phyloP scores from a whole-genome alignment of 192 early-diverging fungal genomes.

The Chytriomyces sp. region DNA sequence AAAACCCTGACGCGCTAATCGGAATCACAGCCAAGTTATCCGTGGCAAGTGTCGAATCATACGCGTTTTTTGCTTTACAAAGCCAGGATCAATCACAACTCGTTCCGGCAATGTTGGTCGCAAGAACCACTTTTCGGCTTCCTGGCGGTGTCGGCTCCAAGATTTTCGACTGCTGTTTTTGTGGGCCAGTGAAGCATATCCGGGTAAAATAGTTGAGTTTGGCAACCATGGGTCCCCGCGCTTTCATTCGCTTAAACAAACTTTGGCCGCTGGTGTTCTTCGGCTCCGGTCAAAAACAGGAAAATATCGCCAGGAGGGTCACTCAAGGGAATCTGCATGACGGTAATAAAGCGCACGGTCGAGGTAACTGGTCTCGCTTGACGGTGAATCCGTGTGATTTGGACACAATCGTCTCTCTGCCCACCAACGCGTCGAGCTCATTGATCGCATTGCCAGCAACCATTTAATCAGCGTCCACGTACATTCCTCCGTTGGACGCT shows the following conservation, averaged over 20 bases:
- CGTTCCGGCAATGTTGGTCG: constrained; percentile 99
- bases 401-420: constrained; percentile 9
- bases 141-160: constrained; percentile 97
- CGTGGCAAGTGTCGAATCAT: constrained; percentile 95
- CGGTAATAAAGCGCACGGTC: constrained; percentile 91
- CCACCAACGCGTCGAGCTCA: constrained; percentile 61
- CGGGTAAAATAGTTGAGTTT: constrained; percentile 94
- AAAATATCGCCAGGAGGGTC: constrained; percentile 94
- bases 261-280: constrained; percentile 82
- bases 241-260: constrained; percentile 76
- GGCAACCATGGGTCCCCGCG: constrained; percentile 68
- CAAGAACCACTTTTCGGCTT: constrained; percentile 90
- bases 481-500: background rate
- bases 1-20: constrained; percentile 90
- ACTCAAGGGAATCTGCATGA: constrained; percentile 96
- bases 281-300: constrained; percentile 96
- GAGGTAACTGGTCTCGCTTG: constrained; percentile 89
- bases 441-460: constrained; percentile 46
- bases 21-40: constrained; percentile 96
- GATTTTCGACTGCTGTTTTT: constrained; percentile 94
- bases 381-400: background rate
- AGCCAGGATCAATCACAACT: constrained; percentile 97
- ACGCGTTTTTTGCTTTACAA: constrained; percentile 95
- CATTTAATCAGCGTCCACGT: constrained; percentile 52
- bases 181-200: constrained; percentile 93